Base-by-base conservation (phyloP, 1,284 basidiomycete genomes). In the Hymenochaete sp. region DNA sequence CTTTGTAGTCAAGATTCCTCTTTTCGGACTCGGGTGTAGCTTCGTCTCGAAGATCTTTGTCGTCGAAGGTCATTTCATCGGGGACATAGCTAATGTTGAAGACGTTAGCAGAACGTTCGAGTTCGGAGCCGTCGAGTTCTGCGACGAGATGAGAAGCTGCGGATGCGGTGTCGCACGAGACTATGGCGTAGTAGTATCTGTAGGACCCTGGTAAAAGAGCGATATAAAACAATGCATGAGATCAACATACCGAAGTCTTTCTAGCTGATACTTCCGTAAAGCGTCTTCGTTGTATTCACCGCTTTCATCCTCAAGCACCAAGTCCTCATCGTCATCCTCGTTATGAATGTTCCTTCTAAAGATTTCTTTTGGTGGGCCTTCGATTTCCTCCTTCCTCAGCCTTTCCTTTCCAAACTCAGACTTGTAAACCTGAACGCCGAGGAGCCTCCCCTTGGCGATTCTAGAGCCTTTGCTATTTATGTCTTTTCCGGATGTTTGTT, bases 181-280 rank as follows among this genome's bases (percentile, higher is more conserved):
- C 83, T 38, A 99, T 77, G 5, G 96, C 96, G 64, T 98, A 99
- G 62, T 92, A 97, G 66, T 98, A 99, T 50, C 91, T 93, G 57
- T 24, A 32, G 48, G 43, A n/a, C 32, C 42, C 13, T 27, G 4
- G 29, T 21, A 41, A 24, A 18, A 21, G 16, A 24, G 2, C 38
- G 26, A 22, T 13, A 33, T 44, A 31, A 47, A 48, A 38, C 42
- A 13, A 35, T 16, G 39, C 28, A 31, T 31, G 14, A 31, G 28
- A 31, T 31, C 9, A 2, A 64, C 81, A 52, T 59, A 92, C 85
- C 93, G 73, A 55, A 98, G 66, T 36, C 96, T 74, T 60, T 98
- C 92, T 4, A 98, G 72, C 63, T 99, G 96, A 62, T 99, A 98
- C 53, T 79, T 84, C 53, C 96, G 67, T 44, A 99, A 64, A 13